phyloP scores from a whole-genome alignment of 2,329 filamentous ascomycete genomes.

The Fusarium pininemorale region DNA sequence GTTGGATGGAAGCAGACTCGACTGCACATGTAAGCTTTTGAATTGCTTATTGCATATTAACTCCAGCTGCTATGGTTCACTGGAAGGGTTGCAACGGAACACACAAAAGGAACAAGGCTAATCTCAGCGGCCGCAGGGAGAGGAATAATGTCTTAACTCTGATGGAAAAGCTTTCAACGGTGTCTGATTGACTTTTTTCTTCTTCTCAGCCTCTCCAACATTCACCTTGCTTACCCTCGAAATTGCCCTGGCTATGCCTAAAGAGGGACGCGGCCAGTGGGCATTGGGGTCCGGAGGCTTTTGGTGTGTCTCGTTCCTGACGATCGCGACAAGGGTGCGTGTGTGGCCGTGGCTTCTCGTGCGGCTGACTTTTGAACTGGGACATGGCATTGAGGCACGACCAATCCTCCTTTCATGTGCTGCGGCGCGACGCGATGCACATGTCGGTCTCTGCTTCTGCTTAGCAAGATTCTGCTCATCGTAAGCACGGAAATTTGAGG shows the following conservation, averaged over 20 bases:
- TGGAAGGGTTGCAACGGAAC: slow-evolving; percentile 9
- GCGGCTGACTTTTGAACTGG: slow-evolving; percentile 16
- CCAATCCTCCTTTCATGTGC: neutral
- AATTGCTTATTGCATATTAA: slow-evolving; percentile 10
- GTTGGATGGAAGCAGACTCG: neutral
- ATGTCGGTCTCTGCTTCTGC: slow-evolving; percentile 16
- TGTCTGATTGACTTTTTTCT: slow-evolving; percentile 5
- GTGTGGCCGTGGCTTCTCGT: slow-evolving; percentile 4
- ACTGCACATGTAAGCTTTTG: neutral
- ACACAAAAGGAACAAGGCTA: neutral
- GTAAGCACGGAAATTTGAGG: neutral
- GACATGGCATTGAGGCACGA: slow-evolving; percentile 4
- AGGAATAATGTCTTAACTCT: slow-evolving; percentile 6
- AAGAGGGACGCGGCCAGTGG: slow-evolving; percentile 17
- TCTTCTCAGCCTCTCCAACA: neutral
- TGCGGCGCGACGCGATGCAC: slow-evolving; percentile 14
- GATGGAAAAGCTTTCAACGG: slow-evolving; percentile 1
- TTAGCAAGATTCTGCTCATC: neutral
- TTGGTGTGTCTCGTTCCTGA: slow-evolving; percentile 42
- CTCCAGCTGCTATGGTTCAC: slow-evolving; percentile 4
- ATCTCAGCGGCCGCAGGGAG: neutral
- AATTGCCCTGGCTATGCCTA: slow-evolving; percentile 16
- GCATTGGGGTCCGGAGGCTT: slow-evolving; percentile 8
- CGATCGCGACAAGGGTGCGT: slow-evolving; percentile 38
- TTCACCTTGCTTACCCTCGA: neutral